Evolutionary conservation across 371 early-diverging fungal species (phyloP).

Genomic region (Encephalitozoon hellem): DNA sequence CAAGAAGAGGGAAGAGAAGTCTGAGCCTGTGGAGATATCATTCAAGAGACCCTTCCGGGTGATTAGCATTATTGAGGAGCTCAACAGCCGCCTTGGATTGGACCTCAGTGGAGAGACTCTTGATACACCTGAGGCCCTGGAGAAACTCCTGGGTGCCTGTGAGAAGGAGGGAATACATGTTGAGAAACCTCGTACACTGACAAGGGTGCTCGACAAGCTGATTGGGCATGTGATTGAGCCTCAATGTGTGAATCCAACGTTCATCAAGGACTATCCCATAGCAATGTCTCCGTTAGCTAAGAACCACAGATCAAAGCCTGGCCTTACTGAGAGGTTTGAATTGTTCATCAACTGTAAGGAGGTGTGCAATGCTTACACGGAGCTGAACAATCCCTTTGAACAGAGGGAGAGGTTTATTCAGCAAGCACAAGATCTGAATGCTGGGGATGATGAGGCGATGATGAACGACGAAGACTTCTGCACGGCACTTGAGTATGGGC

Average conservation of each 20-base stretch:
- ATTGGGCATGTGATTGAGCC: slow-evolving; percentile 92
- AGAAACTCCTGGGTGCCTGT: slow-evolving; percentile 79
- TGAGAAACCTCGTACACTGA: slow-evolving; percentile 79
- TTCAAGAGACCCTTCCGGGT: slow-evolving; percentile 91
- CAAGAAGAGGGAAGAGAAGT: slow-evolving; percentile 68
- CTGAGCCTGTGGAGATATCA: slow-evolving; percentile 68
- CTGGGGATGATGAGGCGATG: slow-evolving; percentile 98
- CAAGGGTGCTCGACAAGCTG: slow-evolving; percentile 90
- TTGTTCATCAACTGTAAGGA: slow-evolving; percentile 96
- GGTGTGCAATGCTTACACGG: slow-evolving; percentile 91
- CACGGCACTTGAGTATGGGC: slow-evolving; percentile 87
- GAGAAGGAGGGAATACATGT: slow-evolving; percentile 79
- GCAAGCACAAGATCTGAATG: slow-evolving; percentile 87
- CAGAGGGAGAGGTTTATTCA: slow-evolving; percentile 88
- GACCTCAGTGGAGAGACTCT: slow-evolving; percentile 73
- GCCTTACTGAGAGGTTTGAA: slow-evolving; percentile 96
- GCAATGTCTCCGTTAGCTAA: slow-evolving; percentile 98
- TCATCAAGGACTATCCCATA: slow-evolving; percentile 89
- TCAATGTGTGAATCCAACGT: slow-evolving; percentile 84
- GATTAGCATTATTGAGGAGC: slow-evolving; percentile 78
- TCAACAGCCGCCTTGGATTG: slow-evolving; percentile 75
- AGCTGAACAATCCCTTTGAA: slow-evolving; percentile 92
- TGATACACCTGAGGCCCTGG: slow-evolving; percentile 69
- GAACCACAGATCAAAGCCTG: slow-evolving; percentile 76
- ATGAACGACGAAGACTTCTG: slow-evolving; percentile 92